Evolutionary conservation across 73 alveolate species (phyloP), one percentile per base, ranked within the genome.

Genomic region (Effrenium voratum): DNA sequence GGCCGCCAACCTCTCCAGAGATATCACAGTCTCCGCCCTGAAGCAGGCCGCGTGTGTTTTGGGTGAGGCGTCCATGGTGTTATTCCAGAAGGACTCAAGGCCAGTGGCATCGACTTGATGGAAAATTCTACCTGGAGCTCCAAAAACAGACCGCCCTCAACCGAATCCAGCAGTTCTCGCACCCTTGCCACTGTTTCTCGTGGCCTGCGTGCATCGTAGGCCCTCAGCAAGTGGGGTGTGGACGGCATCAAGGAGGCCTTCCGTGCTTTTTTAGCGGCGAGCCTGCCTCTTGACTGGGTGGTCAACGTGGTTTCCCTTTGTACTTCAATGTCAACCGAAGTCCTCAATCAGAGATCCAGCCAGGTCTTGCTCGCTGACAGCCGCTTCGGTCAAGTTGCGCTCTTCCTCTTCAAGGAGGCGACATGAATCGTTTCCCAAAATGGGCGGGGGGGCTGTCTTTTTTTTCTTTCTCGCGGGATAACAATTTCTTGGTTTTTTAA

Each of bases 331-430:
- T 28, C 41, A 4, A 68, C 41, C 41, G 0, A 68, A 68, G 12
- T 19, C 12, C 19, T n/a, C 3, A 19, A 28, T 41, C 32, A 19
- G 49, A 50, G 22, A 19, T 12, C 34, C 43, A 4, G 10, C 44
- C 49, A 88, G 96, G 96, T 88, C 72, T 86, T 88, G 38, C 96
- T 88, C 30, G 82, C 96, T 46, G 96, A 88, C 15, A 88, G 96
- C 63, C 96, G 96, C 22, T 88, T 88, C 47, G 96, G 96, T 5
- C 96, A 63, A 88, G 96, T 88, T 28, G 96, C 96, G 40, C 96
- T 88, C 75, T 88, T 88, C 75, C 86, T 66, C 86, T 88, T 88
- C 86, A 88, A 88, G 86, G 96, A 88, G 96, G 96, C 86, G n/a
- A n/a, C n/a, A n/a, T n/a, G n/a, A n/a, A n/a, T n/a, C n/a, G n/a